A percentile compares a stretch with the other conserved stretches of the same genome.
Evolutionary conservation across 441 rosid species (phyloP).

Genomic region (Euphorbia celastroides): DNA sequence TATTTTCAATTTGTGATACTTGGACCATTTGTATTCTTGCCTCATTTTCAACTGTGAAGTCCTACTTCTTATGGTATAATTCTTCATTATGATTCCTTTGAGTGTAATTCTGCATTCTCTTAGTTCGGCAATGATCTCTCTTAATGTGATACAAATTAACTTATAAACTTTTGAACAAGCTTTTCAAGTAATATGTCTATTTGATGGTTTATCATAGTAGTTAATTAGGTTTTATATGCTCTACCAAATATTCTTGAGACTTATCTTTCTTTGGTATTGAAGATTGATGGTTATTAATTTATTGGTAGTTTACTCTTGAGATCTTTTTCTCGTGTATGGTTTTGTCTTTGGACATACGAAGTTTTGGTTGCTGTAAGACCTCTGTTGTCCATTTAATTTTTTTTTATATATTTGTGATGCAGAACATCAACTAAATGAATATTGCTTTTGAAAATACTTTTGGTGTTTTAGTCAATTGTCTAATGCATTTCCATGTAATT

Average conservation of each 20-base stretch:
- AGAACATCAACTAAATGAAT: not conserved
- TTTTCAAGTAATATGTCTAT: not conserved
- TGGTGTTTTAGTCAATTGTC: not conserved
- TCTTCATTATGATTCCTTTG: constrained; percentile 10
- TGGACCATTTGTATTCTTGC: no score
- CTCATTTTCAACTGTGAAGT: not conserved
- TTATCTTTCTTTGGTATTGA: not conserved
- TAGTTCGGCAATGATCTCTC: not conserved
- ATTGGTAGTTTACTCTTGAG: not conserved
- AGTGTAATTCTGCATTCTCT: not conserved
- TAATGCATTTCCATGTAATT: not conserved
- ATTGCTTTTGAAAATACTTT: not conserved
- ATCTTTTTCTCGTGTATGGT: not conserved
- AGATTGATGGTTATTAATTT: not conserved
- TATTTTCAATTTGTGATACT: no score
- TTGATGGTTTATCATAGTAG: not conserved
- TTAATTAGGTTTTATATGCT: not conserved
- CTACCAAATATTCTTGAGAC: not conserved
- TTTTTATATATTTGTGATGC: not conserved
- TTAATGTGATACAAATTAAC: not conserved
- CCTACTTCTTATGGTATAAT: not conserved
- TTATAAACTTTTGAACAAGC: not conserved
- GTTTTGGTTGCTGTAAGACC: not conserved
- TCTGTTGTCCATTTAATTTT: not conserved
- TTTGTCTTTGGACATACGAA: not conserved